Evolutionary conservation across 2,329 filamentous ascomycete species (phyloP), one percentile per base, ranked within the genome.

Genomic region (Ophioceras dolichostomum): DNA sequence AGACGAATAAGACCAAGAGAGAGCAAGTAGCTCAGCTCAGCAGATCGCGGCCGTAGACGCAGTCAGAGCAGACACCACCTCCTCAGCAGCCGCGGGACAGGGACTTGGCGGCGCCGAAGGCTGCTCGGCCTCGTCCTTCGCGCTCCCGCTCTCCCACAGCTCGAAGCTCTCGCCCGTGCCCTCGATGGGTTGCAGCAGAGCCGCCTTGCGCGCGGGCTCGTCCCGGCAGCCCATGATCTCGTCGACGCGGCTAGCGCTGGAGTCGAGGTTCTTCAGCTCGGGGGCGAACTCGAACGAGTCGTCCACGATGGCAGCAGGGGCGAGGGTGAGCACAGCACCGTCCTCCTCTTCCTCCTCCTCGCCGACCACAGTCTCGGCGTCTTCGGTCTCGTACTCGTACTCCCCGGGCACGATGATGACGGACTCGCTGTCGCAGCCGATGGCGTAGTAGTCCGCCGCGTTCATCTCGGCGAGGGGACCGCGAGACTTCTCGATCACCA

Each of bases 111-210:
- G 35, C 27, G 27, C 34, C 22, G 45, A 29, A 10, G 44, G 44
- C 18, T 35, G 41, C 21, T 68, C 66, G 2, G 55, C 49, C 39
- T 73, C 77, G 34, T 75, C 79, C 45, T 74, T 72, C 19, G 70
- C 68, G 54, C 76, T 82, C 19, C 66, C 69, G 50, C 77, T 83
- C 56, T 83, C 79, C 78, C 79, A 83, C 13, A 84, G 65, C 47
- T 81, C 76, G 48, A 83, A 75, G 51, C 58, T 67, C 47, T 76
- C 71, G 29, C 67, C 72, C 0, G 71, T 69, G 33, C 70, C 74
- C 37, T 78, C 71, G 5, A 79, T 62, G 1, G 71, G 67, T 38
- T 69, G 55, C 12, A 78, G 55, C 3, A 70, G 49, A 2, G 67
- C 62, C 3, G 68, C 68, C 36, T 62, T 58, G 19, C 59, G 55